Base-by-base conservation (phyloP, 2,329 filamentous ascomycete species). In the Helminthosporium solani region DNA sequence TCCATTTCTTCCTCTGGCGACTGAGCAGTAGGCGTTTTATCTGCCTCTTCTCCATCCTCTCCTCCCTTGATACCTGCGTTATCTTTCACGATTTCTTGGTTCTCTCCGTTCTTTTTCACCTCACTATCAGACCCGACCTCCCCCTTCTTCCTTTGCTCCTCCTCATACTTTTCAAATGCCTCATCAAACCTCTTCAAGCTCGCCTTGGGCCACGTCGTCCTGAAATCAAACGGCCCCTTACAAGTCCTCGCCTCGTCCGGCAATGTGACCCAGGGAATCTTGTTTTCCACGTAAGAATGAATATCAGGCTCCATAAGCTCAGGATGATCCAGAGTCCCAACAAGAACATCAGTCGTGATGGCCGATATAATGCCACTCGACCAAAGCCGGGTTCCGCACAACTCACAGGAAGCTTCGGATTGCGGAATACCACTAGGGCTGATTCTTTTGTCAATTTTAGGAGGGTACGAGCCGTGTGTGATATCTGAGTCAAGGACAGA, bases 21-120 rank as follows among this genome's bases (percentile, higher is more conserved):
- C 19, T 50, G 52, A 2, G 56, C 64, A 2, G 61, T 65, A 2
- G 64, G 64, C n/a, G 64, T 67, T 43, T 62, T 66, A 19, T 67
- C 63, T 2, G 39, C 21, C 31, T 46, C 44, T 19, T 47, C 42
- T 23, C 44, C 46, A n/a, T 49, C 44, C 20, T 49, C 49, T 0
- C 35, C 44, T 1, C 49, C 43, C 20, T 9, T 25, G 6, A 5
- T 9, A 25, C 30, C 36, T 11, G 35, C 31, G 14, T 34, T 25
- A 23, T 14, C 38, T n/a, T 44, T 49, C 14, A 33, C 47, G 19
- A 2, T 25, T 25, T 38, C 20, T 2, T 39, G 38, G 2, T 33
- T 49, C 8, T 49, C 43, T 21, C 21, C 42, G 12, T 39, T 38
- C 1, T 12, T 35, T n/a, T 27, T 33, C 8, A n/a, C n/a, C n/a